phyloP scores from a whole-genome alignment of 495 filamentous ascomycete species.

The Lophium mytilinum region DNA sequence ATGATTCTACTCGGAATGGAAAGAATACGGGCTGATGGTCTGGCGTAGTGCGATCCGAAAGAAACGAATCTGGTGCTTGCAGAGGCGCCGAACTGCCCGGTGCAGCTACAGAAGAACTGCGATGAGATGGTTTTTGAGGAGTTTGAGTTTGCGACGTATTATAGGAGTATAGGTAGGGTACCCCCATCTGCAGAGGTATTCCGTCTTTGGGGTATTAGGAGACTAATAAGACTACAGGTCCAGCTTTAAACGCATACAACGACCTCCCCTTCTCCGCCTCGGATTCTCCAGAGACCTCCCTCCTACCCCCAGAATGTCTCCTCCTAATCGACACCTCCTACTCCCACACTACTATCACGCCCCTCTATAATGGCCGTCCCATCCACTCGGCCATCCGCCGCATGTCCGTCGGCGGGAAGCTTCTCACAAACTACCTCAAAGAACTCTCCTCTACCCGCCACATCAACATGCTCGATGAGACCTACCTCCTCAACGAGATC shows the following conservation, averaged over 20 bases:
- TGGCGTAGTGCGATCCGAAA: constrained; percentile 57
- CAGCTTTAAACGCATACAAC: constrained; percentile 78
- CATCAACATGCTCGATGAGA: constrained; percentile 90
- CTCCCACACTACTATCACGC: constrained; percentile 88
- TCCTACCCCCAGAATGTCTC: constrained; percentile 65
- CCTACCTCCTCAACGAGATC: constrained; percentile 86
- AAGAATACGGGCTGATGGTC: constrained; percentile 1
- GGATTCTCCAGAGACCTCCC: constrained; percentile 30
- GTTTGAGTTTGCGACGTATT: constrained; percentile 87
- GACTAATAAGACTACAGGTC: constrained; percentile 37
- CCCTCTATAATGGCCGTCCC: constrained; percentile 70
- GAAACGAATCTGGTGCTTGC: constrained; percentile 76
- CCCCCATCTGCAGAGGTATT: neutral
- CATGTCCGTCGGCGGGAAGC: constrained; percentile 85
- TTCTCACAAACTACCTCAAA: constrained; percentile 91
- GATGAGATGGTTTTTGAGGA: constrained; percentile 98
- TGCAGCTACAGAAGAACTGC: constrained; percentile 72
- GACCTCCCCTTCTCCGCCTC: constrained; percentile 56
- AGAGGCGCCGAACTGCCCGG: constrained; percentile 84
- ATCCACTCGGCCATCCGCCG: constrained; percentile 75
- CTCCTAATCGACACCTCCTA: constrained; percentile 87
- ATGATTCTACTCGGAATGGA: constrained; percentile 1
- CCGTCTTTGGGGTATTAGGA: neutral
- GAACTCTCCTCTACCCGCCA: constrained; percentile 82
- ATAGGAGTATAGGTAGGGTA: constrained; percentile 60